Evolutionary conservation across 176 grass and related monocot genomes (phyloP).

Genomic region (Paspalum notatum): DNA sequence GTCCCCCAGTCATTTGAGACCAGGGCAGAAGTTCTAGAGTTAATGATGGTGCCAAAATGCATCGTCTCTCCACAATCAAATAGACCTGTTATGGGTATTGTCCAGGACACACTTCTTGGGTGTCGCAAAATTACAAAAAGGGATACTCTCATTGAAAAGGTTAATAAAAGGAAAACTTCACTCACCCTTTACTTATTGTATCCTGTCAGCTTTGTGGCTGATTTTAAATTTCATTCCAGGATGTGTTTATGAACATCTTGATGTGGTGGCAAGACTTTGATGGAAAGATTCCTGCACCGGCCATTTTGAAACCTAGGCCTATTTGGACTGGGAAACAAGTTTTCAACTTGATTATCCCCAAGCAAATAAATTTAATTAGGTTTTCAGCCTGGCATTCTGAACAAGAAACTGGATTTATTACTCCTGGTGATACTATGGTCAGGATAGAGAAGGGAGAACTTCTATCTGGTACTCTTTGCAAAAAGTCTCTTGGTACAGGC

Average conservation of each 20-base stretch:
- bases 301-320: conserved; percentile 88
- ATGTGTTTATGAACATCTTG: conserved; percentile 96
- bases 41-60: conserved; percentile 48
- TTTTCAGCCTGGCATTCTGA: conserved; percentile 84
- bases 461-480: conserved; percentile 86
- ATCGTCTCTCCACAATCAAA: conserved; percentile 93
- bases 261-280: conserved; percentile 99
- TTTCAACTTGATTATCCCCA: conserved; percentile 96
- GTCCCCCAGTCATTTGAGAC: conserved; percentile 95
- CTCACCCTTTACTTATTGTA: neutral
- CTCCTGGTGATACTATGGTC: conserved; percentile 89
- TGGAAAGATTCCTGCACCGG: conserved; percentile 90
- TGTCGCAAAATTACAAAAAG: conserved; percentile 96
- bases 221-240: conserved; percentile 53
- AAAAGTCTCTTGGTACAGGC: conserved; percentile 75
- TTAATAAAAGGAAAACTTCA: neutral
- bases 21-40: conserved; percentile 76
- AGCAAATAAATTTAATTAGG: conserved; percentile 87
- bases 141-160: conserved; percentile 96
- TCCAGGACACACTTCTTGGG: conserved; percentile 85
- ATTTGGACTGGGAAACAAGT: conserved; percentile 97
- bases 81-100: conserved; percentile 95
- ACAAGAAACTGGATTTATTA: conserved; percentile 81
- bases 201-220: conserved; percentile 20
- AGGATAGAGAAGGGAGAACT: conserved; percentile 91